Conservation (phyloP, 352 stramenopile genomes). For the Hyaloperonospora arabidopsidis region DNA sequence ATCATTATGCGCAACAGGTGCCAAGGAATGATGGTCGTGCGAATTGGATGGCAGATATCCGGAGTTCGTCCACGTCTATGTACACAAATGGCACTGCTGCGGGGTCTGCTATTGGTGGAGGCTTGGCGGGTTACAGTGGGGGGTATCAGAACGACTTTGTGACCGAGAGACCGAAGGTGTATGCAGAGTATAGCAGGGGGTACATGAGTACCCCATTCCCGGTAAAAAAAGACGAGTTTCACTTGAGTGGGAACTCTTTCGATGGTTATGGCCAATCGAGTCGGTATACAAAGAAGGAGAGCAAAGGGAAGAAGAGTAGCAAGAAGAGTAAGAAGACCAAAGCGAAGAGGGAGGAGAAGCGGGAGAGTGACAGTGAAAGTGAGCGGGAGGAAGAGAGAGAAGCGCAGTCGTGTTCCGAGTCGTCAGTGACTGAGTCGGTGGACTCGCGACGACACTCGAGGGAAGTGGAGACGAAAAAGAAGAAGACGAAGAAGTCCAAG, state of each 20-base stretch:
- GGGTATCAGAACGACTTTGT: slow-evolving; percentile 72
- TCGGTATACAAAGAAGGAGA: slow-evolving; percentile 39
- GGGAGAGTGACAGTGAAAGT: slow-evolving; percentile 24
- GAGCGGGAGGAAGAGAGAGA: slow-evolving; percentile 15
- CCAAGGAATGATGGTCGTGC: slow-evolving; percentile 61
- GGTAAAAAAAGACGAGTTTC: background rate
- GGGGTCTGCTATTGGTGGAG: background rate
- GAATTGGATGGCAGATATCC: slow-evolving; percentile 75
- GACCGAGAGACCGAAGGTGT: slow-evolving; percentile 47
- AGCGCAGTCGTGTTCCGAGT: slow-evolving; percentile 26
- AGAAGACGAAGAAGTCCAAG: slow-evolving; percentile 26
- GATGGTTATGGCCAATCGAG: slow-evolving; percentile 8
- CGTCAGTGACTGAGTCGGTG: slow-evolving; percentile 27
- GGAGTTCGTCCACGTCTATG: slow-evolving; percentile 39
- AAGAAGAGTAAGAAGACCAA: background rate
- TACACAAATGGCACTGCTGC: too few relatives aligned
- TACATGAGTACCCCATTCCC: slow-evolving; percentile 3
- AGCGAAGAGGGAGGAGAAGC: slow-evolving; percentile 23
- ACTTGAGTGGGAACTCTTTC: slow-evolving; percentile 5
- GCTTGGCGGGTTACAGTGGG: slow-evolving; percentile 13
- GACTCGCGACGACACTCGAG: slow-evolving; percentile 17
- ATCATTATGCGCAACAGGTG: slow-evolving; percentile 36
- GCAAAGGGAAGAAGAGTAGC: slow-evolving; percentile 23
- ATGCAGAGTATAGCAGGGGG: slow-evolving; percentile 31
- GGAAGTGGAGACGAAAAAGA: slow-evolving; percentile 30